Evolutionary conservation across 2,329 filamentous ascomycete genomes (phyloP).

Genomic region (Nemania abortiva): DNA sequence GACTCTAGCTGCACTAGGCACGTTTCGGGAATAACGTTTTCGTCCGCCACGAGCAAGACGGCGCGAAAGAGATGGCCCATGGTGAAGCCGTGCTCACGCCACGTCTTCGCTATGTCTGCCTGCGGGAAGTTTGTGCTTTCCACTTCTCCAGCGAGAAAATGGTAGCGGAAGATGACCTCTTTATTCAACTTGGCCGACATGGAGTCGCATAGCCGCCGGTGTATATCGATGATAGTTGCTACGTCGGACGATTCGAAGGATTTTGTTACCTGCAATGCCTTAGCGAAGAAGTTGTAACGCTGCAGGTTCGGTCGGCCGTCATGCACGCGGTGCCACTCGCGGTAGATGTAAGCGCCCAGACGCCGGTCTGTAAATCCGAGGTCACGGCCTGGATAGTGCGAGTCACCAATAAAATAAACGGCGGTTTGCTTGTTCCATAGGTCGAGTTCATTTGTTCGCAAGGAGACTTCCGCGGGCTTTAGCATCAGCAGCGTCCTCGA

Average conservation of each 20-base stretch:
- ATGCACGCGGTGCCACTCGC: constrained; percentile 36
- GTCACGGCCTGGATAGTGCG: constrained; percentile 32
- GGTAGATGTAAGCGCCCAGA: constrained; percentile 38
- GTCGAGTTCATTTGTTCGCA: constrained; percentile 34
- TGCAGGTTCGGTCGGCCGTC: constrained; percentile 37
- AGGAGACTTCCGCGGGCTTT: constrained; percentile 35
- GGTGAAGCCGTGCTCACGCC: constrained; percentile 37
- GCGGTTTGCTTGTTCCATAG: constrained; percentile 39
- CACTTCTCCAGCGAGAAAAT: constrained; percentile 31
- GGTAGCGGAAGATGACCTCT: constrained; percentile 38
- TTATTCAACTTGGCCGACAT: constrained; percentile 36
- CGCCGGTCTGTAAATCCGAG: constrained; percentile 39
- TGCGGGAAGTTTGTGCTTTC: constrained; percentile 35
- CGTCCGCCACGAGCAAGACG: constrained; percentile 36
- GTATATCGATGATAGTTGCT: constrained; percentile 37
- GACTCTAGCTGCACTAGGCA: constrained; percentile 32
- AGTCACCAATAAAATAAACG: constrained; percentile 39
- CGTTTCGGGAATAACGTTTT: constrained; percentile 38
- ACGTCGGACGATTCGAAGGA: constrained; percentile 36
- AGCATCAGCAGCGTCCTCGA: constrained; percentile 36
- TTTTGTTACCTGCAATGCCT: constrained; percentile 38
- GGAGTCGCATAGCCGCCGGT: constrained; percentile 37
- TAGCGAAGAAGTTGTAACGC: constrained; percentile 39
- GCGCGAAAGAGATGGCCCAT: constrained; percentile 39
- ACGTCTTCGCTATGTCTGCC: constrained; percentile 37